A percentile compares a stretch with the other conserved stretches of the same genome.
Conservation (phyloP, 192 early-diverging fungal genomes). For the Coemansia sp. region DNA sequence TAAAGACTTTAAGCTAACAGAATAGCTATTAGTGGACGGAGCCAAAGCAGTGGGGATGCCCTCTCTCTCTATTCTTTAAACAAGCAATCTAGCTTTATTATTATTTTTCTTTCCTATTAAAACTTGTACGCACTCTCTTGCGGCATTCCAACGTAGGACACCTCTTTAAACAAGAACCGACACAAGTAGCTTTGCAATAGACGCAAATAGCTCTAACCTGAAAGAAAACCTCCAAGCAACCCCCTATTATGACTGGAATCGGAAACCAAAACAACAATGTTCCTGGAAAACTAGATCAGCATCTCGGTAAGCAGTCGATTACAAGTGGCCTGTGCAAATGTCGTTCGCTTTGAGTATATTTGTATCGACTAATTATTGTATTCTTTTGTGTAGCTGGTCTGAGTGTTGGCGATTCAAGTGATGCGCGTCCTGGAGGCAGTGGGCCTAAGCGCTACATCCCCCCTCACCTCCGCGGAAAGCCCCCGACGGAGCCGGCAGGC, state of each 20-base stretch:
- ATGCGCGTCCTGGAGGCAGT: slow-evolving; percentile 25
- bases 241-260: slow-evolving; percentile 54
- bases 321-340: background rate
- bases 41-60: background rate
- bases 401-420: slow-evolving; percentile 66
- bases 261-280: slow-evolving; percentile 62
- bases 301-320: slow-evolving; percentile 61
- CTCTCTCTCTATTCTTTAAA: slow-evolving; percentile 1
- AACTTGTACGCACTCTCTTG: background rate
- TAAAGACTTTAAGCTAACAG: background rate
- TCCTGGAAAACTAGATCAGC: slow-evolving; percentile 72
- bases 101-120: slow-evolving; percentile 10
- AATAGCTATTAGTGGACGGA: background rate
- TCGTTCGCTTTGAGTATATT: background rate
- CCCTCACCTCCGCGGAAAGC: slow-evolving; percentile 67
- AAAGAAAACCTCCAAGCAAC: slow-evolving; percentile 4
- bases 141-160: slow-evolving; percentile 7
- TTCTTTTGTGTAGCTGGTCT: slow-evolving; percentile 63
- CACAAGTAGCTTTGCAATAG: slow-evolving; percentile 12
- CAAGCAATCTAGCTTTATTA: slow-evolving; percentile 11
- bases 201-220: slow-evolving; percentile 12
- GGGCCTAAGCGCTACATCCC: slow-evolving; percentile 66
- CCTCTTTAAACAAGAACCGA: slow-evolving; percentile 12
- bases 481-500: slow-evolving; percentile 52
- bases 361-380: background rate